phyloP scores from a whole-genome alignment of 208 protist species.

The Leishmania amazonensis region DNA sequence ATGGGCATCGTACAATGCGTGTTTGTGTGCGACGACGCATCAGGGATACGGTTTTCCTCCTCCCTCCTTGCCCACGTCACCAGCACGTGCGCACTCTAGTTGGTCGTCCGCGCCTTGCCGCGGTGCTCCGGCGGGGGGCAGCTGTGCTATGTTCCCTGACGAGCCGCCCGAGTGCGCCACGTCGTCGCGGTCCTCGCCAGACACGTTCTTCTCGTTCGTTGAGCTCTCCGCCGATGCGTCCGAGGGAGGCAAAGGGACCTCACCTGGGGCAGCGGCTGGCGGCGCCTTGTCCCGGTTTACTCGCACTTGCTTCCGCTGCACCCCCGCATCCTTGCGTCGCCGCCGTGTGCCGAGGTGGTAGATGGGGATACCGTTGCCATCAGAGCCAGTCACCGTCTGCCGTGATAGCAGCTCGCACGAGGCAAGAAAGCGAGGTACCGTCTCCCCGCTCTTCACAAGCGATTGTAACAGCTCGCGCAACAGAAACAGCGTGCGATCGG shows the following conservation, averaged over 20 bases:
- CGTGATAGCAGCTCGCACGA: conserved; percentile 66
- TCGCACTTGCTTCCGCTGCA: conserved; percentile 51
- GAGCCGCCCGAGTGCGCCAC: conserved; percentile 1
- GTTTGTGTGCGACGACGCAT: background rate
- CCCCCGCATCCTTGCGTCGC: conserved; percentile 52
- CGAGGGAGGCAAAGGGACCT: background rate
- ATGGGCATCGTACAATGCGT: conserved; percentile 9
- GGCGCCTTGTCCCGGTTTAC: conserved; percentile 44
- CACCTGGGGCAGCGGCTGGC: background rate
- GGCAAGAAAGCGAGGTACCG: conserved; percentile 81
- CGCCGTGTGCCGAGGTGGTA: conserved; percentile 77
- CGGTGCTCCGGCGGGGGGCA: background rate
- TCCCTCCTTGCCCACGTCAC: background rate
- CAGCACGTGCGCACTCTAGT: background rate
- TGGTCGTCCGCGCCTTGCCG: background rate
- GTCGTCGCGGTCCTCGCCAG: background rate
- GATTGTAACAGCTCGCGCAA: conserved; percentile 72
- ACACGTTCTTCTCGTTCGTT: background rate
- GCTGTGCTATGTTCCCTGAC: background rate
- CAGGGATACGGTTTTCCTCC: background rate
- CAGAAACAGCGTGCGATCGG: conserved; percentile 77
- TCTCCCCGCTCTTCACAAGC: conserved; percentile 64
- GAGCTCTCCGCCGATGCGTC: background rate
- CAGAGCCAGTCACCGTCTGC: conserved; percentile 55
- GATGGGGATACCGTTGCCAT: conserved; percentile 70